These are phyloP conservation scores for Hortaea werneckii DNA, from an alignment of 2,329 filamentous ascomycete genomes.

Conservation along the genomic window DNA sequence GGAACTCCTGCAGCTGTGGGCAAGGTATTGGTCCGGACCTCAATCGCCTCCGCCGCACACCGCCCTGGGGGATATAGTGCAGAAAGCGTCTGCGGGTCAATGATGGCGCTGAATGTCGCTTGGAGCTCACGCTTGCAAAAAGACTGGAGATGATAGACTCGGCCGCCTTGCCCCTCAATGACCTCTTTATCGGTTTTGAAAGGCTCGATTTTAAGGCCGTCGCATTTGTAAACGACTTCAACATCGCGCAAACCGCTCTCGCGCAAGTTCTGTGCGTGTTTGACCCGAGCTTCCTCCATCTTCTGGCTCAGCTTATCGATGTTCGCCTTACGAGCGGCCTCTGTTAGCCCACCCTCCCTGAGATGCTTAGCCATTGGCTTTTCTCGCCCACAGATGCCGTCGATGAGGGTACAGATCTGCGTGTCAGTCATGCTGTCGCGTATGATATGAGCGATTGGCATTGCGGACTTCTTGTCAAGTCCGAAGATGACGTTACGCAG, in stretches of 20 bases:
- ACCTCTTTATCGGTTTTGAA: slow-evolving; percentile 2
- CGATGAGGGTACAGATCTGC: slow-evolving; percentile 1
- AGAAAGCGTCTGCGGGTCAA: background rate
- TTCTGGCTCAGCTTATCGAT: background rate
- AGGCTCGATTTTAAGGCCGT: slow-evolving; percentile 1
- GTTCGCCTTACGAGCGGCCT: background rate
- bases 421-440: background rate
- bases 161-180: background rate
- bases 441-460: slow-evolving; percentile 1
- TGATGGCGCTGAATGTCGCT: slow-evolving; percentile 3
- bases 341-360: background rate
- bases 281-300: slow-evolving; percentile 1
- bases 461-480: slow-evolving; percentile 2
- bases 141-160: slow-evolving; percentile 2
- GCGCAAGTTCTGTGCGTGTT: background rate
- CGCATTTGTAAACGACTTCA: slow-evolving; percentile 3
- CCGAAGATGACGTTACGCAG: slow-evolving; percentile 1
- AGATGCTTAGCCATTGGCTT: background rate
- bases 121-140: background rate
- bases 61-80: background rate
- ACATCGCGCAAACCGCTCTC: slow-evolving; percentile 1
- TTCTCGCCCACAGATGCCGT: background rate
- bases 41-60: background rate
- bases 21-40: slow-evolving; percentile 5
- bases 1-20: background rate